Conservation (phyloP, 768 basidiomycete species). For the Clitopilus hobsonii region DNA sequence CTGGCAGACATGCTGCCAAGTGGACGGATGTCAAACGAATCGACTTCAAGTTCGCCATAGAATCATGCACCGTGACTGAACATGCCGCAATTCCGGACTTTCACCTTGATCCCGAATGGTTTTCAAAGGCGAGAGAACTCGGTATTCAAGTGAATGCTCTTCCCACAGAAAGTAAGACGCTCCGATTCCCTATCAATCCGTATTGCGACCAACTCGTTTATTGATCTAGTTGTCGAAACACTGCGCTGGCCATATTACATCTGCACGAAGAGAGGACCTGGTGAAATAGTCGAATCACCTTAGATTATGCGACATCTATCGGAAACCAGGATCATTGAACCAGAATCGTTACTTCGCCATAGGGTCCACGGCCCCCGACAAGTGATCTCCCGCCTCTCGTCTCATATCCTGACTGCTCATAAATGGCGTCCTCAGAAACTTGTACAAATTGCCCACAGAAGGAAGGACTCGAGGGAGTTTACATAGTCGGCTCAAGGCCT, state of each 20-base stretch:
- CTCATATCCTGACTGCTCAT: too few relatives aligned
- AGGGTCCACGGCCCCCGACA: too few relatives aligned
- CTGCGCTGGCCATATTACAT: neutral
- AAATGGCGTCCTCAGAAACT: too few relatives aligned
- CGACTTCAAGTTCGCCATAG: neutral
- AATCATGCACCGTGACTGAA: neutral
- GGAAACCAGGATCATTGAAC: too few relatives aligned
- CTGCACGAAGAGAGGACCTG: neutral
- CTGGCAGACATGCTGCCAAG: neutral
- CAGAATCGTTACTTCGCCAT: too few relatives aligned
- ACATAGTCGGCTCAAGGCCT: too few relatives aligned
- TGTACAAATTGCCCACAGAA: too few relatives aligned
- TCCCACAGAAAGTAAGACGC: neutral
- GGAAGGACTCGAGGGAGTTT: too few relatives aligned
- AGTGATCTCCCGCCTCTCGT: too few relatives aligned
- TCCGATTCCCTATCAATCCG: neutral
- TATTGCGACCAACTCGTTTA: neutral
- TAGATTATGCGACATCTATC: too few relatives aligned
- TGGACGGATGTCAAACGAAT: neutral
- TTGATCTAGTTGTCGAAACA: neutral
- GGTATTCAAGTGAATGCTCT: neutral
- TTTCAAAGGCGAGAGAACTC: neutral
- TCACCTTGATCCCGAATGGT: neutral
- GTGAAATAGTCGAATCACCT: neutral
- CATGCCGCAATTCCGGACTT: neutral